Evolutionary conservation across 352 stramenopile species (phyloP).

Genomic region (Phytopythium litorale): DNA sequence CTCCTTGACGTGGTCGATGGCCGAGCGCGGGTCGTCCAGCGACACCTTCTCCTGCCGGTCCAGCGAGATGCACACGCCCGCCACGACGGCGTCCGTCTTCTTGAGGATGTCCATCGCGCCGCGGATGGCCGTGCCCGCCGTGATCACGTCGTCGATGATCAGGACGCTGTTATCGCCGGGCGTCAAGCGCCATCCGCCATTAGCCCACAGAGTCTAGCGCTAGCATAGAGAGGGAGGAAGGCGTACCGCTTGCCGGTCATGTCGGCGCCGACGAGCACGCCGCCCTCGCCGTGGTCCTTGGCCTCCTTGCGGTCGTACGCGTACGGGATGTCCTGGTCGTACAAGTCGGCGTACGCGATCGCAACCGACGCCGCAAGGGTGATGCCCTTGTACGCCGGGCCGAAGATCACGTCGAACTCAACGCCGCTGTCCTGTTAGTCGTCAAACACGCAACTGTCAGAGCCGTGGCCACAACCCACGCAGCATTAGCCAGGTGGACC

Average conservation of each 20-base stretch:
- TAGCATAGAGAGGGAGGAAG: slow-evolving; percentile 3
- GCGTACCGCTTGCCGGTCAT: slow-evolving; percentile 92
- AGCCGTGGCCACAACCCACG: background rate
- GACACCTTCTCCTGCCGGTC: slow-evolving; percentile 97
- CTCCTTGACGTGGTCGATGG: slow-evolving; percentile 91
- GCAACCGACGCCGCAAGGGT: slow-evolving; percentile 94
- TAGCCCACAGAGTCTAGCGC: background rate
- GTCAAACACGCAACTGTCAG: slow-evolving; percentile 11
- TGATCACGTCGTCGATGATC: slow-evolving; percentile 99
- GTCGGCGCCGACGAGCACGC: slow-evolving; percentile 93
- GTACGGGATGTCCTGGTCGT: slow-evolving; percentile 93
- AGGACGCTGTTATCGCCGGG: slow-evolving; percentile 73
- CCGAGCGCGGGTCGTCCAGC: slow-evolving; percentile 89
- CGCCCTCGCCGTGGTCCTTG: slow-evolving; percentile 99
- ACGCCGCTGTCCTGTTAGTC: slow-evolving; percentile 70
- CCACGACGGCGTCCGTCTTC: slow-evolving; percentile 89
- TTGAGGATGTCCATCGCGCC: slow-evolving; percentile 92
- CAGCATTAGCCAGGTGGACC: slow-evolving; percentile 9
- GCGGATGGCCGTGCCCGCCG: slow-evolving; percentile 96
- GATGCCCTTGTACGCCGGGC: slow-evolving; percentile 99
- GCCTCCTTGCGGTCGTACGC: slow-evolving; percentile 99
- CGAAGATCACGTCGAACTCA: slow-evolving; percentile 98
- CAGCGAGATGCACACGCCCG: slow-evolving; percentile 96
- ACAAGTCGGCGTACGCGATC: slow-evolving; percentile 90
- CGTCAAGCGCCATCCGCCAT: slow-evolving; percentile 5